Evolutionary conservation across 225 moss, liverwort and hornwort genomes (phyloP).

Genomic region (Physcomitrium patens): DNA sequence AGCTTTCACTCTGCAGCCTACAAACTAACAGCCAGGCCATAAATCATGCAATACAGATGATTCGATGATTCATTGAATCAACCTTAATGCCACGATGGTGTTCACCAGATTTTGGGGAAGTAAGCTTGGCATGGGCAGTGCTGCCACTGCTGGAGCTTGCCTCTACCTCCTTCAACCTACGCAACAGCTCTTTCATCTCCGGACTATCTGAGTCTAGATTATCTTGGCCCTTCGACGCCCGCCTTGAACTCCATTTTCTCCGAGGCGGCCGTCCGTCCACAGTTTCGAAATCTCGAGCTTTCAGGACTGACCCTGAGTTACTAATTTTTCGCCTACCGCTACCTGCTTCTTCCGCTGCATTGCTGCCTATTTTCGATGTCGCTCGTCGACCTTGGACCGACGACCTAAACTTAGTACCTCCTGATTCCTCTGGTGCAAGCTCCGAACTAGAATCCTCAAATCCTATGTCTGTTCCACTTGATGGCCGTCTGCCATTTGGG

Average conservation of each 20-base stretch:
- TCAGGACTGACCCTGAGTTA: slow-evolving; percentile 34
- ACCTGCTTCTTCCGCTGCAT: slow-evolving; percentile 6
- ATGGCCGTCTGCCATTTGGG: slow-evolving; percentile 38
- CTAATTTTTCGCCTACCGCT: slow-evolving; percentile 31
- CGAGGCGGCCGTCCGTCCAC: slow-evolving; percentile 28
- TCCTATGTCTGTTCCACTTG: slow-evolving; percentile 51
- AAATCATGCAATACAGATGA: not conserved
- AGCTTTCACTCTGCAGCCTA: not conserved
- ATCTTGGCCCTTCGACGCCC: slow-evolving; percentile 19
- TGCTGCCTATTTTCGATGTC: slow-evolving; percentile 27
- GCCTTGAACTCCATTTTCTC: slow-evolving; percentile 35
- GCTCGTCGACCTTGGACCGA: not conserved
- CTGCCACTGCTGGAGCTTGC: slow-evolving; percentile 56
- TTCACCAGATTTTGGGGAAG: slow-evolving; percentile 59
- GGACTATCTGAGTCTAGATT: slow-evolving; percentile 44
- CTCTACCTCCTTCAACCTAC: slow-evolving; percentile 51
- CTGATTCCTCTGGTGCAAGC: slow-evolving; percentile 5
- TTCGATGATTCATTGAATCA: not conserved
- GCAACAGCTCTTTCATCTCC: slow-evolving; percentile 54
- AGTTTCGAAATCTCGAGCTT: slow-evolving; percentile 13
- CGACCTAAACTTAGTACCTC: too few species aligned
- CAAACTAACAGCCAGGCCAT: not conserved
- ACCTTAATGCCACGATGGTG: slow-evolving; percentile 72
- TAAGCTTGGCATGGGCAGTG: slow-evolving; percentile 31
- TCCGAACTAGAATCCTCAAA: slow-evolving; percentile 45